Conservation (phyloP, 352 stramenopile species). For the Pythium vanterpoolii region DNA sequence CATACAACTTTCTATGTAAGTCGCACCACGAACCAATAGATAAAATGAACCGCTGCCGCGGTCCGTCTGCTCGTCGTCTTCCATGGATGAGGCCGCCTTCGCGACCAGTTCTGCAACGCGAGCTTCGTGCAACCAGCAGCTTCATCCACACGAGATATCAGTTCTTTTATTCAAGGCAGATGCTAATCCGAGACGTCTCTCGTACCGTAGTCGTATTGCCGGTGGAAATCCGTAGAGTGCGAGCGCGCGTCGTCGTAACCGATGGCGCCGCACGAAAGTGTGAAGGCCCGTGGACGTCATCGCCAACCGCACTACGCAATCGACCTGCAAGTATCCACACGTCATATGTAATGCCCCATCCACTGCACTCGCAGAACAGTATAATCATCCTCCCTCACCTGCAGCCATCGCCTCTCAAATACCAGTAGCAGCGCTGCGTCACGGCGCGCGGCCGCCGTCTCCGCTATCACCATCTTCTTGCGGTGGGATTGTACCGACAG, state of each 20-base stretch:
- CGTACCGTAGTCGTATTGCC: slow-evolving; percentile 1
- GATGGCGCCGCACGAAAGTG: slow-evolving; percentile 1
- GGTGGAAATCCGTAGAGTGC: slow-evolving; percentile 9
- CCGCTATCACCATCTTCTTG: background rate
- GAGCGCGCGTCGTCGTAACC: slow-evolving; percentile 12
- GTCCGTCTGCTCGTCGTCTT: slow-evolving; percentile 11
- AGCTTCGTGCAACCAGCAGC: slow-evolving; percentile 14
- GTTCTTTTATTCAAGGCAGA: background rate
- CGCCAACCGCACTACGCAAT: slow-evolving; percentile 8
- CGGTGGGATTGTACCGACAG: background rate
- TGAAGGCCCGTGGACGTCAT: background rate
- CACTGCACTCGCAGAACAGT: background rate
- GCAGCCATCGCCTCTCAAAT: slow-evolving; percentile 34
- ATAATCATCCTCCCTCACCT: slow-evolving; percentile 24
- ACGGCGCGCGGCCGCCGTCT: background rate
- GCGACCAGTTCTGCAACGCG: slow-evolving; percentile 20
- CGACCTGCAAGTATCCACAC: slow-evolving; percentile 1
- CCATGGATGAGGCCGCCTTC: slow-evolving; percentile 3
- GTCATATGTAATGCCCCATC: background rate
- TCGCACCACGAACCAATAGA: slow-evolving; percentile 8
- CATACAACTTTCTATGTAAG: background rate
- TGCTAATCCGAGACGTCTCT: background rate
- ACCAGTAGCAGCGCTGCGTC: slow-evolving; percentile 32
- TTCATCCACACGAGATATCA: background rate
- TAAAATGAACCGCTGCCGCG: slow-evolving; percentile 7